These are phyloP conservation scores for Pyricularia sp. DNA, from an alignment of 2,329 filamentous ascomycete genomes.

Conservation along the genomic window DNA sequence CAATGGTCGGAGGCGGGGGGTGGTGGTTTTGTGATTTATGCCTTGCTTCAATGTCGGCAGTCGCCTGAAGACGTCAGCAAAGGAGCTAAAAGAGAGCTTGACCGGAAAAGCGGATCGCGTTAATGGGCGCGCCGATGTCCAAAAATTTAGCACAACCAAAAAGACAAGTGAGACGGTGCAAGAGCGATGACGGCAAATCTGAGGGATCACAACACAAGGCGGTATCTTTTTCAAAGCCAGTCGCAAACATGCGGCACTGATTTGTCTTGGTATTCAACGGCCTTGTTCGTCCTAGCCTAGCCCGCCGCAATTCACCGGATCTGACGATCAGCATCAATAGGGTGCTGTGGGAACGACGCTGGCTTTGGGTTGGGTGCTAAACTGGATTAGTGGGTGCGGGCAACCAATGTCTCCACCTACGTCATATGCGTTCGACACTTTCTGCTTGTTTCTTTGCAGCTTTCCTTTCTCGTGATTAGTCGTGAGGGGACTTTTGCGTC, in stretches of 20 bases:
- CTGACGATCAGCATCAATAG: background rate
- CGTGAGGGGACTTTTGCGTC: background rate
- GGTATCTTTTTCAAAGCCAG: background rate
- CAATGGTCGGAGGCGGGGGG: background rate
- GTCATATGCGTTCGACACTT: background rate
- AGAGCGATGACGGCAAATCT: background rate
- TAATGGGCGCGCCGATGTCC: background rate
- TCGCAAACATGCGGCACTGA: background rate
- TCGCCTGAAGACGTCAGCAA: background rate
- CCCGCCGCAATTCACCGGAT: background rate
- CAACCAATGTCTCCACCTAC: background rate
- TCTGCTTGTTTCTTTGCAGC: background rate
- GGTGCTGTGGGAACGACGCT: background rate
- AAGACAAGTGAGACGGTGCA: background rate
- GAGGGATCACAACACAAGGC: background rate
- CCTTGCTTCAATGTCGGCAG: background rate
- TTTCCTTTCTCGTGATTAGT: background rate
- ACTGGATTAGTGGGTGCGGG: background rate
- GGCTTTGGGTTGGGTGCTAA: background rate
- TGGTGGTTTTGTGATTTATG: background rate
- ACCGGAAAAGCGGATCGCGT: slow-evolving; percentile 1
- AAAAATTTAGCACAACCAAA: background rate
- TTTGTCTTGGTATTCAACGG: background rate
- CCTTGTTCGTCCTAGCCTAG: background rate
- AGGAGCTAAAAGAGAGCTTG: background rate